Evolutionary conservation across 352 stramenopile species (phyloP), one percentile per base, ranked within the genome.

Genomic region (Phytophthora foliorum): DNA sequence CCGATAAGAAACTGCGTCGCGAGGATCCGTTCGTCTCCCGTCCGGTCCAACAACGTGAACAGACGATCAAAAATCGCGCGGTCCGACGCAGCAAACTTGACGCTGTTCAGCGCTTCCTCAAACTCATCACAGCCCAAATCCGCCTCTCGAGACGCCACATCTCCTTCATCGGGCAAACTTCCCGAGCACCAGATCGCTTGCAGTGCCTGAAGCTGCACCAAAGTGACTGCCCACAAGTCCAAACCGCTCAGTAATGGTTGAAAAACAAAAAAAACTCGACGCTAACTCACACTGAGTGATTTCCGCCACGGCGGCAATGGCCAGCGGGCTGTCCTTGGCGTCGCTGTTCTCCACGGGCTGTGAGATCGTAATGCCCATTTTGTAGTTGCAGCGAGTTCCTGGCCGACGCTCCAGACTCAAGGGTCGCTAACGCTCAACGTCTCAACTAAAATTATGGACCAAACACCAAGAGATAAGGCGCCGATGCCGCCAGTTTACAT

Each of bases 11-110:
- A 79, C 51, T 89, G 73, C 3, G 69, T 50, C 0, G 69, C 57
- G 19, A 81, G 45, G 27, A 92, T 64, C 2, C 77, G 61, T 6
- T 89, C 84, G 38, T 91, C 82, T 0, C 82, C 82, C 0, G 82
- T 90, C 9, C 70, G 70, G 69, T 92, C 84, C 60, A 92, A 54
- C 36, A 92, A 71, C 13, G 71, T 84, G 46, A 92, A 90, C 29
- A 92, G 34, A 4, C 67, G 77, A 24, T 89, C 77, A 22, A 90
- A 74, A 46, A 92, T 84, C 10, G 63, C 68, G 27, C 79, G 67
- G 41, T 90, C 84, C 0, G 74, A 82, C 9, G 67, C 56, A 3
- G 63, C 73, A 54, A 92, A 81, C 24, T 80, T 69, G 44, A 75
- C 72, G 22, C 50, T 64, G n/a, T 88, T 72, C 2, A 92, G 36